Evolutionary conservation across 768 basidiomycete species (phyloP), one percentile per base, ranked within the genome.

Genomic region (Butyriboletus loyo): DNA sequence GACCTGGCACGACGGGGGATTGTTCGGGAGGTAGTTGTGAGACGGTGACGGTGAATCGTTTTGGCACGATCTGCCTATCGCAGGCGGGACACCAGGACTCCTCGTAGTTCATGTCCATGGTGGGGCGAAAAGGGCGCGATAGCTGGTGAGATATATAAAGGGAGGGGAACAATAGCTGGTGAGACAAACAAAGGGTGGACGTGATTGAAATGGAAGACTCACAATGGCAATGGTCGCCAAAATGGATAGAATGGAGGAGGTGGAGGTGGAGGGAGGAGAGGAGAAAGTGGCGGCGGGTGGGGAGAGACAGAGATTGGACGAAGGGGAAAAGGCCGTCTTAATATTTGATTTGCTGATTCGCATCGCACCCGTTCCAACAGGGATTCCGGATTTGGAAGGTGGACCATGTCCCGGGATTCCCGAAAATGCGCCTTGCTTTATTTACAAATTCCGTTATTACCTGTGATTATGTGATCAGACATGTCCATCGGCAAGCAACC

Each of bases 61-160:
- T 89, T n/a, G 90, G 89, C n/a, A 81, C 73, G 59, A 92, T 90
- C 57, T 86, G 85, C 59, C 81, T 75, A 62, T 84, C 80, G 75
- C 90, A 92, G 63, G 81, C 82, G 45, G 87, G 86, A 78, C 89
- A 92, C 86, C 86, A 92, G 50, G 83, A 75, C 56, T 84, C 78
- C 72, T 89, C 88, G 73, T 84, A 76, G 63, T 72, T 65, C 57
- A 66, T 60, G 54, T 64, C 72, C 61, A 70, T 72, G 45, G 57
- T 25, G 32, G 43, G 50, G 58, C 52, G 56, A 53, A 56, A 52
- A 40, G 52, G 57, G 53, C 28, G 53, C 46, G 53, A 47, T 14
- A 35, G 59, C 10, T 37, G 54, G 22, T 17, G 24, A 14, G n/a
- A 51, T 52, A n/a, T n/a, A n/a, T n/a, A n/a, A n/a, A n/a, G n/a